These are phyloP conservation scores for Magnaporthiopsis incrustans DNA, from an alignment of 2,329 filamentous ascomycete genomes.

Conservation along the genomic window DNA sequence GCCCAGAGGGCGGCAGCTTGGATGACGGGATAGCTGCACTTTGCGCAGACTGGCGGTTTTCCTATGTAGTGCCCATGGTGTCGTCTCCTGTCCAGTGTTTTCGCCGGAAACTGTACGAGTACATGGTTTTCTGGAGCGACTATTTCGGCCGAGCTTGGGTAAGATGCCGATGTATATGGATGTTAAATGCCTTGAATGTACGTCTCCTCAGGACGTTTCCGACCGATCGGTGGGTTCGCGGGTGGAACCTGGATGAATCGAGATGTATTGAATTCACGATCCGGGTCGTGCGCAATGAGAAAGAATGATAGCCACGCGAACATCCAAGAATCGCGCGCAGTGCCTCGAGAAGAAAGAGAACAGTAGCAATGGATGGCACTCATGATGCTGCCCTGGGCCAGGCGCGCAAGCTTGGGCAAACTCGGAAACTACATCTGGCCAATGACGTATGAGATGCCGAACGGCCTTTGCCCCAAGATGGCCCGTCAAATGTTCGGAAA, in stretches of 20 bases:
- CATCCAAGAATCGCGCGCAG: too few species aligned
- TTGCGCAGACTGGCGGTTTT: not conserved
- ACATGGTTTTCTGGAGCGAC: not conserved
- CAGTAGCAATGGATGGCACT: too few species aligned
- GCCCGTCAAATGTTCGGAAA: too few species aligned
- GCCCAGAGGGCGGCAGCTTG: constrained; percentile 77
- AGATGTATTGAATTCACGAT: not conserved
- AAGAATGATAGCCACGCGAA: too few species aligned
- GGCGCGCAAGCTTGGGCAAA: too few species aligned
- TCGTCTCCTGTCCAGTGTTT: not conserved
- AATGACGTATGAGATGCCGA: too few species aligned
- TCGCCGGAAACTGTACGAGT: not conserved
- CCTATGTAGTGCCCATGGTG: not conserved
- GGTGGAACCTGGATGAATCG: not conserved
- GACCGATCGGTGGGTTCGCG: not conserved
- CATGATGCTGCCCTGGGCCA: too few species aligned
- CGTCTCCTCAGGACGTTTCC: not conserved
- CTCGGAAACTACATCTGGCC: too few species aligned
- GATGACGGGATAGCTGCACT: constrained; percentile 61
- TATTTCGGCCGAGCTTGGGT: not conserved
- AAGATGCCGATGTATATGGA: not conserved
- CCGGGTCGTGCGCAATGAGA: too few species aligned
- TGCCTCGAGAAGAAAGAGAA: too few species aligned
- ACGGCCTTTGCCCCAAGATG: too few species aligned
- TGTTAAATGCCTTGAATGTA: not conserved